These are phyloP conservation scores for Mucor irregularis DNA, from an alignment of 371 early-diverging fungal genomes.

Conservation along the genomic window DNA sequence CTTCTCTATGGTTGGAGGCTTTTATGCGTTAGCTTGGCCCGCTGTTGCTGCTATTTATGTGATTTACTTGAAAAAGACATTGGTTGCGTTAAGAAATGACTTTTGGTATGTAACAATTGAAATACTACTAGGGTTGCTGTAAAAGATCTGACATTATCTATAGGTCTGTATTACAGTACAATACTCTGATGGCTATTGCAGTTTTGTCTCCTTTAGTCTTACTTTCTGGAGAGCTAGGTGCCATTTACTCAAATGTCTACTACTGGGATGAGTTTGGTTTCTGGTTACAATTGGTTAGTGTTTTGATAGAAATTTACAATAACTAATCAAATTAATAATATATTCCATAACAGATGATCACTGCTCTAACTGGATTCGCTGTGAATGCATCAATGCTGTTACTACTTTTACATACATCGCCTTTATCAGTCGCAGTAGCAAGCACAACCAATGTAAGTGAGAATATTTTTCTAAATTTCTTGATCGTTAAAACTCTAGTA, in stretches of 20 bases:
- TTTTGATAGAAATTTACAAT: background rate
- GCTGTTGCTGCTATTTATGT: slow-evolving; percentile 60
- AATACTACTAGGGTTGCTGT: background rate
- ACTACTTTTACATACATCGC: slow-evolving; percentile 18
- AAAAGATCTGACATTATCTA: too few species aligned
- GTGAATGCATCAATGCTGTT: slow-evolving; percentile 18
- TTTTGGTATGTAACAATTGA: slow-evolving; percentile 35
- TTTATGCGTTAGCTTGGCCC: slow-evolving; percentile 56
- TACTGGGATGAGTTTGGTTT: slow-evolving; percentile 28
- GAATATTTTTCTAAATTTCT: too few species aligned
- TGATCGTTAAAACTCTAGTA: background rate
- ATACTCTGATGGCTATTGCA: slow-evolving; percentile 16
- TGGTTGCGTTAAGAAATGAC: slow-evolving; percentile 53
- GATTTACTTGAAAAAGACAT: slow-evolving; percentile 63
- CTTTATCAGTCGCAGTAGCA: slow-evolving; percentile 13
- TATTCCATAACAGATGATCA: slow-evolving; percentile 7
- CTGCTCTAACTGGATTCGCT: slow-evolving; percentile 21
- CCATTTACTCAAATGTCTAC: slow-evolving; percentile 15
- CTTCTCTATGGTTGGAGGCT: slow-evolving; percentile 54
- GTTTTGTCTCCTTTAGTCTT: slow-evolving; percentile 15
- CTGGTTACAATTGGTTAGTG: slow-evolving; percentile 27
- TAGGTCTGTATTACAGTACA: slow-evolving; percentile 19
- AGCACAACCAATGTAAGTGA: slow-evolving; percentile 20
- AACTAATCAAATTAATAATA: background rate
- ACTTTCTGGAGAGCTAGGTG: slow-evolving; percentile 22